Conservation (phyloP, 2,329 filamentous ascomycete species). For the Ampelomyces quisqualis region DNA sequence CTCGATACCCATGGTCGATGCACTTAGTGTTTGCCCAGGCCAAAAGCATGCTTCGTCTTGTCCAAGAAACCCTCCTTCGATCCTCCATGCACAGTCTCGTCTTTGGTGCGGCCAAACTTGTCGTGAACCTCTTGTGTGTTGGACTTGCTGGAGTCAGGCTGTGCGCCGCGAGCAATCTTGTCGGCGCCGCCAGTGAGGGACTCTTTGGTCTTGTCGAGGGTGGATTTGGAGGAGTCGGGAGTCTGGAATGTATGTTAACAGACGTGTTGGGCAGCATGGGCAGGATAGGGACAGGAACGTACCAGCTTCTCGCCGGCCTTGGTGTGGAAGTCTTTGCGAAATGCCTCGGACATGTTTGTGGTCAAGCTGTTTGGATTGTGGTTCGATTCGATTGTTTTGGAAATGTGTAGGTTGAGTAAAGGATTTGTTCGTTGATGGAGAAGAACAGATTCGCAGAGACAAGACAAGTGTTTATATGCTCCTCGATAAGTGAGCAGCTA, state of each 20-base stretch:
- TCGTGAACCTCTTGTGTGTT: conserved; percentile 51
- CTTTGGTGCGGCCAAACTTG: conserved; percentile 44
- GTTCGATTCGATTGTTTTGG: conserved; percentile 9
- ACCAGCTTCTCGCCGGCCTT: conserved; percentile 56
- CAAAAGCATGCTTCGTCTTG: conserved; percentile 53
- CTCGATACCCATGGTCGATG: conserved; percentile 5
- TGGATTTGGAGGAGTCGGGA: conserved; percentile 63
- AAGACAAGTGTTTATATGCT: conserved; percentile 25
- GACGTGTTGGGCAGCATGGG: not conserved
- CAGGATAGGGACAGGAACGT: not conserved
- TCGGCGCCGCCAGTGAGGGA: conserved; percentile 57
- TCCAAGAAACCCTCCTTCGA: conserved; percentile 45
- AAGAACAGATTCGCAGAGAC: conserved; percentile 4
- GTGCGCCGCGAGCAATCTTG: conserved; percentile 49
- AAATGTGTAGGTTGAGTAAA: conserved; percentile 12
- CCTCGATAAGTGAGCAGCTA: conserved; percentile 10
- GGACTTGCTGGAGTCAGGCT: conserved; percentile 56
- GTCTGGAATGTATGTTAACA: conserved; percentile 41
- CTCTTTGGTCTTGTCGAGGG: conserved; percentile 60
- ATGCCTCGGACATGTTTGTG: conserved; percentile 58
- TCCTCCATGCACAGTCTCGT: conserved; percentile 41
- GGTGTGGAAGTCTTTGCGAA: conserved; percentile 61
- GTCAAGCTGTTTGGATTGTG: conserved; percentile 12
- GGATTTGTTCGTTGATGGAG: conserved; percentile 20
- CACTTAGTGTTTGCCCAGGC: conserved; percentile 46